Base-by-base conservation (phyloP, 176 grass and related monocot species). In the Aegilops sharonensis region DNA sequence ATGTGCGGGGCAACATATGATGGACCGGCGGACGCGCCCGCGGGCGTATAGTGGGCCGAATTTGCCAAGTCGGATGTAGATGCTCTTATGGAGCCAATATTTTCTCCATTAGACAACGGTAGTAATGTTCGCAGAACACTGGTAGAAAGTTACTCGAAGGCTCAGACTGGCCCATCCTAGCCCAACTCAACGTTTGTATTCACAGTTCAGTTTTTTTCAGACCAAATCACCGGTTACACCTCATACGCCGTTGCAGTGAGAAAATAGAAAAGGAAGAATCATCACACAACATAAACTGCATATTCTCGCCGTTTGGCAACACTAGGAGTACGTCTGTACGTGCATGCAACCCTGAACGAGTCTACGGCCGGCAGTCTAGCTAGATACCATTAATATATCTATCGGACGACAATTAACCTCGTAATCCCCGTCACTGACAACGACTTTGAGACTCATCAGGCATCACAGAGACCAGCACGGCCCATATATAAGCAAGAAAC, bases 331-430 rank as follows among this genome's bases (percentile, higher is more conserved):
- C 42, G 40, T 11, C 2, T 42, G 40, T 77, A 25, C 37, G 12
- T 23, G 11, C 42, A 24, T 34, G 71, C 79, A 47, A 78, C 74
- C 54, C 18, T 78, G 81, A 88, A 84, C 65, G 68, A 83, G 81
- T 88, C 87, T 79, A 64, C 39, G 68, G 81, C 54, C 87, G 87
- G 87, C 81, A 31, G 81, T n/a, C 67, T 3, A 17, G 52, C 65
- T 60, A 34, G 54, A 47, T 69, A 60, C 79, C 80, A 88, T 48
- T 25, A 54, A 31, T 31, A 72, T 27, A 24, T 52, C 14, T 13
- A 24, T 52, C 4, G 20, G 81, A 59, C 81, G 81, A 79, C 8
- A 79, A 13, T 24, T 17, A 75, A 40, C 15, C 56, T 72, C 81
- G n/a, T 79, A 72, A 68, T 17, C 13, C 65, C 29, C 74, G 72